These are phyloP conservation scores for Botrytis squamosa DNA, from an alignment of 2,329 filamentous ascomycete genomes.

Conservation along the genomic window DNA sequence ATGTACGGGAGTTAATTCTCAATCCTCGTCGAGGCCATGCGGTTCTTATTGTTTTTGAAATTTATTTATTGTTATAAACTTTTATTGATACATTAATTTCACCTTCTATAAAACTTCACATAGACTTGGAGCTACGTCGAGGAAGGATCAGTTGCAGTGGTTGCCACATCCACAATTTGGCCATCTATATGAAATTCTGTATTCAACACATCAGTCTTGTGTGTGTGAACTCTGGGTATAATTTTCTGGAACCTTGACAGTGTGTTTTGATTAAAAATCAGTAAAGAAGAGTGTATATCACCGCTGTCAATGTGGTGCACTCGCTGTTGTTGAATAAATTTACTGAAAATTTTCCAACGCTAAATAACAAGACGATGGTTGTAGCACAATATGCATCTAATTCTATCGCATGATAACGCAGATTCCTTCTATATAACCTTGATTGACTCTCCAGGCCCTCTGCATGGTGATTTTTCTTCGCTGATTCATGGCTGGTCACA, in stretches of 20 bases:
- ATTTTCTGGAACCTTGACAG: too few species aligned
- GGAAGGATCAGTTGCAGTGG: too few species aligned
- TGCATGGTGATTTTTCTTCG: too few species aligned
- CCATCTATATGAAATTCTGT: too few species aligned
- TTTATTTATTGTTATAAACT: accelerated
- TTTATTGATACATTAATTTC: too few species aligned
- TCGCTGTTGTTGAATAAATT: accelerated
- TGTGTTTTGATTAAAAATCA: too few species aligned
- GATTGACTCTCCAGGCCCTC: neutral
- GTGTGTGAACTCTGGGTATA: too few species aligned
- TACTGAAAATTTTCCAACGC: neutral
- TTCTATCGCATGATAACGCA: neutral
- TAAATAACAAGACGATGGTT: neutral
- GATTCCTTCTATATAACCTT: neutral
- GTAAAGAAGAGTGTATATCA: neutral
- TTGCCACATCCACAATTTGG: too few species aligned
- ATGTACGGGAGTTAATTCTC: neutral
- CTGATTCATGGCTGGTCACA: too few species aligned
- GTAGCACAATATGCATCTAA: neutral
- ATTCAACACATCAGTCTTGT: too few species aligned
- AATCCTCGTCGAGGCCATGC: neutral
- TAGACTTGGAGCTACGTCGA: too few species aligned
- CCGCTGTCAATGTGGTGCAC: neutral
- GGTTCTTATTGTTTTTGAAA: neutral
- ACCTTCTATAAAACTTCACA: too few species aligned